Percentiles rank a stretch among this genome's conserved stretches.
Conservation (phyloP, 768 basidiomycete species). For the Sarcodon aspratus region DNA sequence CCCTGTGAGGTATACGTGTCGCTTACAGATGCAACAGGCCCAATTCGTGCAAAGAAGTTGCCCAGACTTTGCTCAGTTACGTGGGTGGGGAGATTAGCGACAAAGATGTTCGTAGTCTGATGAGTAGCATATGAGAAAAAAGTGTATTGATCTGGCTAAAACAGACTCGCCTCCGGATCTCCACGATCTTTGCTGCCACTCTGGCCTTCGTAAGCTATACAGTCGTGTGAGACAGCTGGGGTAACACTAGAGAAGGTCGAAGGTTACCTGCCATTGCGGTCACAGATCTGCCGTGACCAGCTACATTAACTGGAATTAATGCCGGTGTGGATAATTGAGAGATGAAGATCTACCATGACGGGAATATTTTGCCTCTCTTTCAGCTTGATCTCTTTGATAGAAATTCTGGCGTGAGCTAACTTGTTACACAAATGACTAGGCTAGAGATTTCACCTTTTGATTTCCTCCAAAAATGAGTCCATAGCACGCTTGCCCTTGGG, state of each 20-base stretch:
- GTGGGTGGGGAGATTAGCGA: constrained; percentile 83
- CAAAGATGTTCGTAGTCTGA: constrained; percentile 92
- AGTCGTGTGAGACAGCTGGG: constrained; percentile 1
- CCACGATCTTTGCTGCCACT: constrained; percentile 85
- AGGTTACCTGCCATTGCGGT: constrained; percentile 80
- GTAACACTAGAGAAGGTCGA: neutral
- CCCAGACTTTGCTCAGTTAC: constrained; percentile 83
- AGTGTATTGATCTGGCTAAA: neutral
- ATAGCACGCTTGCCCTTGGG: constrained; percentile 93
- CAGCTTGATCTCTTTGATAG: constrained; percentile 72
- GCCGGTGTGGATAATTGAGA: neutral
- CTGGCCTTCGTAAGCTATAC: constrained; percentile 75
- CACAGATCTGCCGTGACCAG: constrained; percentile 63
- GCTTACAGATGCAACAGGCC: constrained; percentile 86
- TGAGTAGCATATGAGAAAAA: constrained; percentile 1
- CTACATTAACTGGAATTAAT: neutral
- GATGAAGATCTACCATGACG: constrained; percentile 38
- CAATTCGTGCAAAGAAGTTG: constrained; percentile 80
- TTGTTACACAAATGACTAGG: neutral
- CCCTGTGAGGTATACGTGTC: neutral
- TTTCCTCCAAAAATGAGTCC: constrained; percentile 93
- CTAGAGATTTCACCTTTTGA: constrained; percentile 57
- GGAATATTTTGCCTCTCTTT: constrained; percentile 76
- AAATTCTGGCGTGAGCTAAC: neutral
- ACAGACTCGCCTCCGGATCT: constrained; percentile 61